Evolutionary conservation across 164 flowering plant genomes (phyloP), one percentile per base, ranked within the genome.

Genomic region (Cinnamomum chago): DNA sequence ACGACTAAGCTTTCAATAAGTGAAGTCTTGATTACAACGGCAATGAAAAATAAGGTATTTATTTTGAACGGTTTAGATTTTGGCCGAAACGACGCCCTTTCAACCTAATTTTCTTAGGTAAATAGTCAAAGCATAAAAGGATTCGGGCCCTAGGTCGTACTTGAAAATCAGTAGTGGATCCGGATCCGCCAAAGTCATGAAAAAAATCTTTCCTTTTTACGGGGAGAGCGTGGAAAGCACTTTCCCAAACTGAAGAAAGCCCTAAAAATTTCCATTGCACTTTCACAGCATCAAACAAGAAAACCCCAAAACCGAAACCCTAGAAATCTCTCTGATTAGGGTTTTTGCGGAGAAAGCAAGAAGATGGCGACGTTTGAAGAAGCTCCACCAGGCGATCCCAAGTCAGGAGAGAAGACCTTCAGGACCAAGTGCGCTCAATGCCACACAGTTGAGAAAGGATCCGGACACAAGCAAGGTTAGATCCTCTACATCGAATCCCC

Each of bases 341-440:
- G 25, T 62, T 62, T 62, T 22, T 10, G 66, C 2, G 66, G 12
- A 7, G 11, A 35, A 10, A 35, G 47, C n/a, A n/a, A n/a, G n/a
- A 40, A 40, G 47, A 90, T 92, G 97, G 97, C 97, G 79, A 65
- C 91, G 22, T 92, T 92, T 75, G 76, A 58, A 1, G 81, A 88
- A 75, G 97, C 97, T 14, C 97, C 97, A 6, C 88, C 97, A 0
- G 97, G 95, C 5, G 50, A 88, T 74, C 9, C 78, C 0, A 84
- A 84, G 65, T 76, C 86, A 15, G 97, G 97, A 52, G 95, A 89
- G 78, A 92, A 90, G 86, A 92, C 89, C 85, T 92, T 92, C 88
- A 90, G 77, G 81, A 92, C 88, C 5, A 92, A 92, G 89, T 92
- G 97, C 78, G 90, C 90, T 73, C 90, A 87, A 73, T 87, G 90